phyloP scores from a whole-genome alignment of 345 rosid species.

The Reutealis trisperma region DNA sequence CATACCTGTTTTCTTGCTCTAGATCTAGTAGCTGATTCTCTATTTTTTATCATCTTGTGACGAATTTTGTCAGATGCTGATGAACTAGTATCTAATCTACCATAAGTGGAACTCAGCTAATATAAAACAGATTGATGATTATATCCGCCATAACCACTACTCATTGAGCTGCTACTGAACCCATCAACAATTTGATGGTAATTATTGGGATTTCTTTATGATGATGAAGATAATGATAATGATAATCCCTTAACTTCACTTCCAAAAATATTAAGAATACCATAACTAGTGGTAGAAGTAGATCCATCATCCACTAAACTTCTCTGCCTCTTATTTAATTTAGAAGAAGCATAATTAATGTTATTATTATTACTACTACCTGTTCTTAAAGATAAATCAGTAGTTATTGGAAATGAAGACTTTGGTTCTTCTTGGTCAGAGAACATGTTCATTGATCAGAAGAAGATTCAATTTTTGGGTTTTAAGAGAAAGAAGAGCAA shows the following conservation, averaged over 20 bases:
- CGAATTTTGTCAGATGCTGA: conserved; percentile 15
- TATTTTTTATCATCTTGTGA: conserved; percentile 26
- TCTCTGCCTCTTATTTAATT: neutral
- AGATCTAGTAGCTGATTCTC: conserved; percentile 46
- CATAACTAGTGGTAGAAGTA: neutral
- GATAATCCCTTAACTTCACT: neutral
- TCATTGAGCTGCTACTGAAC: neutral
- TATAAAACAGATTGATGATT: neutral
- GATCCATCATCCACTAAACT: neutral
- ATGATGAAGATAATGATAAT: no score
- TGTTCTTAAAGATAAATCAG: conserved; percentile 20
- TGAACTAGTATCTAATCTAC: neutral
- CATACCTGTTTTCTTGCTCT: conserved; percentile 36
- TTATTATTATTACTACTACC: conserved; percentile 1
- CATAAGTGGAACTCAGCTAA: neutral
- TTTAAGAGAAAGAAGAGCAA: neutral
- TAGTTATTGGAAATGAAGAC: neutral
- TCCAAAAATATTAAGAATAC: neutral
- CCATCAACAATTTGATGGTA: conserved; percentile 3
- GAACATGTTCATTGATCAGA: neutral
- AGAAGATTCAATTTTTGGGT: neutral
- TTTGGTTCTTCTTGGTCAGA: conserved; percentile 2
- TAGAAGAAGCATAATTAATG: neutral
- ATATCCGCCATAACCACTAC: neutral
- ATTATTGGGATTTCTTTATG: no score